Conservation (phyloP, 2,329 filamentous ascomycete genomes). For the Colletotrichum sp. region DNA sequence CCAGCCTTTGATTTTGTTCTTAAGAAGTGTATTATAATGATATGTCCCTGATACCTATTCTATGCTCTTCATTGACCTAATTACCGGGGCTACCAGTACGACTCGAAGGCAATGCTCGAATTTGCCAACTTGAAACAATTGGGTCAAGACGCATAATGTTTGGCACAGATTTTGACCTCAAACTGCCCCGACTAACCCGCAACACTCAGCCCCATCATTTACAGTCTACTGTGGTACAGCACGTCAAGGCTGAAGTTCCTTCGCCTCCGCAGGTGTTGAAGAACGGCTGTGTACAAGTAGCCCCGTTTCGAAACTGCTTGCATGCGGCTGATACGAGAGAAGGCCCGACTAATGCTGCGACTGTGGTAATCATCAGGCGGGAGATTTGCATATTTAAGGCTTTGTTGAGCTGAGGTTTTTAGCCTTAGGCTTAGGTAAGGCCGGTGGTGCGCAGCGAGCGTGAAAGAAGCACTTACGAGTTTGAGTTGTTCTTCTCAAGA, state of each 20-base stretch:
- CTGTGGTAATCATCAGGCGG: neutral
- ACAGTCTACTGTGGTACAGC: neutral
- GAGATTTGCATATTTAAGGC: neutral
- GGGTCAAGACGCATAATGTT: neutral
- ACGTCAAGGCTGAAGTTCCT: neutral
- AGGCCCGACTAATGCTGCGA: neutral
- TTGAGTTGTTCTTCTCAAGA: neutral
- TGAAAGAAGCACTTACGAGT: neutral
- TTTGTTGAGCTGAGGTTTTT: neutral
- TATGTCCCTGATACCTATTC: too few relatives aligned
- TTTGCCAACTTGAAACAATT: neutral
- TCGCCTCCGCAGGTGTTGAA: neutral
- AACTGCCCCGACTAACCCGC: neutral
- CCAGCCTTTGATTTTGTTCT: too few relatives aligned
- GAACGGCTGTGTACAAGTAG: neutral
- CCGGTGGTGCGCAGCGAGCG: neutral
- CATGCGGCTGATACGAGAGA: neutral
- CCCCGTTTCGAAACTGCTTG: accelerated
- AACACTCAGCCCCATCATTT: neutral
- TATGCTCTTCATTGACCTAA: neutral
- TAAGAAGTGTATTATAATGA: too few relatives aligned
- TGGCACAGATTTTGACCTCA: neutral
- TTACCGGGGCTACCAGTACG: neutral
- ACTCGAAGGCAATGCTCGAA: neutral
- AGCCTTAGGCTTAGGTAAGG: neutral